These are phyloP conservation scores for Podaxis rugospora DNA, from an alignment of 768 basidiomycete genomes.

Conservation along the genomic window DNA sequence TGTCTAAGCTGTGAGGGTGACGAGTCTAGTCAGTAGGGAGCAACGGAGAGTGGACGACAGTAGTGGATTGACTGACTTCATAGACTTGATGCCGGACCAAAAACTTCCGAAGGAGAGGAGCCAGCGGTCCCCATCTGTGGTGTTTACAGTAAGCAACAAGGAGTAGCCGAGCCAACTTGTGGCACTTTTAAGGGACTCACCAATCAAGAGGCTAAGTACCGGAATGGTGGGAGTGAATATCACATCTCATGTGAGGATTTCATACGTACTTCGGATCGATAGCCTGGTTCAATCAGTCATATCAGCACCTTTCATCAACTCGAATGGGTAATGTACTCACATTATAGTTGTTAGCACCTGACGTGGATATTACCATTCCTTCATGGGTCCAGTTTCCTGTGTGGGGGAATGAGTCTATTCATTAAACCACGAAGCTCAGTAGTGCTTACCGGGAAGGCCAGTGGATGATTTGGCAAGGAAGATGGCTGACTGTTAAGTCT, in stretches of 20 bases:
- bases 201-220: slow-evolving; percentile 25
- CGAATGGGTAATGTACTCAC: slow-evolving; percentile 19
- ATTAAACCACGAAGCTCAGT: background rate
- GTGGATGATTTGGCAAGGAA: slow-evolving; percentile 50
- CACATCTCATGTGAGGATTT: background rate
- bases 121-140: slow-evolving; percentile 38
- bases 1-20: slow-evolving; percentile 22
- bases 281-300: slow-evolving; percentile 26
- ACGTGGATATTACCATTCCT: slow-evolving; percentile 43
- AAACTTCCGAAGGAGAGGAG: slow-evolving; percentile 50
- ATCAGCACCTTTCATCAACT: background rate
- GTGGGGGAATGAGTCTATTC: background rate
- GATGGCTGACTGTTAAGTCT: slow-evolving; percentile 37
- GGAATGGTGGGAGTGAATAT: background rate
- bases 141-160: background rate
- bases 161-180: background rate
- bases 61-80: slow-evolving; percentile 18
- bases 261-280: slow-evolving; percentile 47
- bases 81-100: slow-evolving; percentile 51
- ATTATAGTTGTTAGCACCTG: slow-evolving; percentile 35
- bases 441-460: slow-evolving; percentile 33
- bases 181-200: slow-evolving; percentile 13
- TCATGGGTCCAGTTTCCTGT: slow-evolving; percentile 39
- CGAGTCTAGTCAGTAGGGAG: background rate
- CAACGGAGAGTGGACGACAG: background rate